phyloP scores from a whole-genome alignment of 129 eudicot genomes.

The Arctium lappa region DNA sequence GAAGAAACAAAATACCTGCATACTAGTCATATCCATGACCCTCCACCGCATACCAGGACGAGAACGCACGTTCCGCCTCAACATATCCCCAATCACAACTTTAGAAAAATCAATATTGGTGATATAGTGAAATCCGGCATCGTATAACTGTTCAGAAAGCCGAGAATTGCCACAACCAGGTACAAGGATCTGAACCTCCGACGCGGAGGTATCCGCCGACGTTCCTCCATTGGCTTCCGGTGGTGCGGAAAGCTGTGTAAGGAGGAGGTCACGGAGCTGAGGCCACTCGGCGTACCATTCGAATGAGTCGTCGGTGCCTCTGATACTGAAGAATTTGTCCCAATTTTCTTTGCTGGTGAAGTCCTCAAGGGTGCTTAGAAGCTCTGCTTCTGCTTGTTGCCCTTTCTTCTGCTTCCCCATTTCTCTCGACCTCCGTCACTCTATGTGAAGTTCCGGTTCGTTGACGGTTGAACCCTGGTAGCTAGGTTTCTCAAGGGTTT shows the following conservation, averaged over 20 bases:
- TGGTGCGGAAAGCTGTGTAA: constrained; percentile 33
- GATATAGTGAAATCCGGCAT: constrained; percentile 54
- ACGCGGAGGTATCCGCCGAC: not conserved
- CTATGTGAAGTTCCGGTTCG: not conserved
- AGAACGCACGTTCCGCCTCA: constrained; percentile 67
- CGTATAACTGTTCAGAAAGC: constrained; percentile 72
- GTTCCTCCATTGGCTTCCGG: not conserved
- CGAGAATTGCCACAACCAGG: constrained; percentile 94
- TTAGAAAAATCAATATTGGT: constrained; percentile 84
- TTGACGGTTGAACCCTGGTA: not conserved
- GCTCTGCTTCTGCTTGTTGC: constrained; percentile 41
- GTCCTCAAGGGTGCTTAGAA: constrained; percentile 62
- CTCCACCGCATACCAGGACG: constrained; percentile 93
- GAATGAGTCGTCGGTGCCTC: constrained; percentile 59
- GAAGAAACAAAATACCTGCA: constrained; percentile 56
- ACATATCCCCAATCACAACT: constrained; percentile 85
- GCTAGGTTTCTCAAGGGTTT: constrained; percentile 8
- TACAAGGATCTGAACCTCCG: constrained; percentile 48
- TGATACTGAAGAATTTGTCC: constrained; percentile 74
- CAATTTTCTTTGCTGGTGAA: constrained; percentile 84
- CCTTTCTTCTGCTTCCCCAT: constrained; percentile 30
- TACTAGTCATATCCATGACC: constrained; percentile 81
- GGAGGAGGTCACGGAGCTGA: constrained; percentile 54
- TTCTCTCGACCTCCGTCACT: not conserved
- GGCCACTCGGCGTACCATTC: constrained; percentile 99